Conservation (phyloP, 306 rosid genomes). For the Chamaecrista fasciculata region DNA sequence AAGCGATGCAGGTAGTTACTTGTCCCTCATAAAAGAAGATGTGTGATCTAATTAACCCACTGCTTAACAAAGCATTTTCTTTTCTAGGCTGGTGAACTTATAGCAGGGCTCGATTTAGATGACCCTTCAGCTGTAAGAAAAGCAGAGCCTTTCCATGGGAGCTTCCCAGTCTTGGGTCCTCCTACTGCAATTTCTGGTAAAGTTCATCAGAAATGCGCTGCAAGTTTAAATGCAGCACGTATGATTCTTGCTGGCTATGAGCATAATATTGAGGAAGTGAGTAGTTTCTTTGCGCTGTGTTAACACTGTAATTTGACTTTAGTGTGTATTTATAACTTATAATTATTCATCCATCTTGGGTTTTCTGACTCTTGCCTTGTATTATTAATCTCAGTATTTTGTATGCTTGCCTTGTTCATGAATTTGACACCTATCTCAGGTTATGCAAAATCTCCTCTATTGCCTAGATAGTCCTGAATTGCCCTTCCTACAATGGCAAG, state of each 20-base stretch:
- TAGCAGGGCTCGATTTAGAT: conserved; percentile 93
- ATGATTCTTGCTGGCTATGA: conserved; percentile 98
- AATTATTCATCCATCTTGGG: background rate
- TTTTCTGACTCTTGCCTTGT: conserved; percentile 14
- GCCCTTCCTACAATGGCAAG: conserved; percentile 99
- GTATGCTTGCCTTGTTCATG: conserved; percentile 24
- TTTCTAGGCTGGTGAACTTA: conserved; percentile 87
- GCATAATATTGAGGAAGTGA: conserved; percentile 93
- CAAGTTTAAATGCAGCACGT: conserved; percentile 78
- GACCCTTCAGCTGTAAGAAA: conserved; percentile 98
- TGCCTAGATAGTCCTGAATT: conserved; percentile 98
- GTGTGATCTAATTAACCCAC: conserved; percentile 12
- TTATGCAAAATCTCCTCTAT: conserved; percentile 81
- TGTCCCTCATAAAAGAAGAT: conserved; percentile 19
- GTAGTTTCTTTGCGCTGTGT: conserved; percentile 18
- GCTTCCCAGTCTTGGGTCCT: conserved; percentile 83
- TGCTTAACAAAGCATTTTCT: conserved; percentile 22
- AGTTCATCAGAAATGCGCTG: conserved; percentile 98
- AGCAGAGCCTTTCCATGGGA: conserved; percentile 89
- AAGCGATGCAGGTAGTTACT: conserved; percentile 90
- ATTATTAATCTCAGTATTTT: conserved; percentile 3
- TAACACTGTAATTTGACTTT: background rate
- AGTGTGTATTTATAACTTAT: background rate
- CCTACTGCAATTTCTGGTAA: conserved; percentile 94
- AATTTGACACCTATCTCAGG: conserved; percentile 55